These are phyloP conservation scores for Diaporthe batatas DNA, from an alignment of 2,329 filamentous ascomycete genomes.

Conservation along the genomic window DNA sequence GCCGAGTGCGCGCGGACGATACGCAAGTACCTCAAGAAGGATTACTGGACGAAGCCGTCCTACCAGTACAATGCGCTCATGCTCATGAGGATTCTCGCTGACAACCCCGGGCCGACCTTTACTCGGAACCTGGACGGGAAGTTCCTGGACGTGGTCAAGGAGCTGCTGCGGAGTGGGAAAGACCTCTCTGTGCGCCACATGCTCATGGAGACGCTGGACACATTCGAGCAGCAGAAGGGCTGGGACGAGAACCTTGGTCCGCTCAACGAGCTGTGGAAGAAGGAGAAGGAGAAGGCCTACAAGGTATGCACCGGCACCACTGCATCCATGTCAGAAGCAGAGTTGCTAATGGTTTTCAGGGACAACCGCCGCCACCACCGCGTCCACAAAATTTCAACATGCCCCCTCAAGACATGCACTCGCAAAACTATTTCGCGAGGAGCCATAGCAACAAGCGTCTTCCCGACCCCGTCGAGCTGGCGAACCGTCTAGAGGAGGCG, in stretches of 20 bases:
- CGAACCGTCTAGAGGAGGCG: conserved; percentile 88
- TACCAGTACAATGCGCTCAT: conserved; percentile 97
- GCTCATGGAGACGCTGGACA: conserved; percentile 86
- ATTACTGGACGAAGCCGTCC: conserved; percentile 74
- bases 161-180: conserved; percentile 76
- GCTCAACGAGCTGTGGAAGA: conserved; percentile 89
- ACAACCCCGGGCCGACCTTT: conserved; percentile 92
- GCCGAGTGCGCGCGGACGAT: conserved; percentile 84
- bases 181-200: conserved; percentile 88
- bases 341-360: conserved; percentile 43
- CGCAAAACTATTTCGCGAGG: conserved; percentile 71
- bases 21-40: conserved; percentile 83
- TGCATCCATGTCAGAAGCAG: conserved; percentile 29
- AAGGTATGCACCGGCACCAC: conserved; percentile 57
- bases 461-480: conserved; percentile 82
- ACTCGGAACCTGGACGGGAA: conserved; percentile 91
- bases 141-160: conserved; percentile 82
- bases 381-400: conserved; percentile 58
- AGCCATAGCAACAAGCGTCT: conserved; percentile 62
- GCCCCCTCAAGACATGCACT: conserved; percentile 58
- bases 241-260: conserved; percentile 79
- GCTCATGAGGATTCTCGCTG: conserved; percentile 90
- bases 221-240: conserved; percentile 78
- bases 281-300: conserved; percentile 79
- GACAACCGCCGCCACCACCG: conserved; percentile 45